Base-by-base conservation (phyloP, 2,329 filamentous ascomycete genomes). In the Trichophyton rubrum region DNA sequence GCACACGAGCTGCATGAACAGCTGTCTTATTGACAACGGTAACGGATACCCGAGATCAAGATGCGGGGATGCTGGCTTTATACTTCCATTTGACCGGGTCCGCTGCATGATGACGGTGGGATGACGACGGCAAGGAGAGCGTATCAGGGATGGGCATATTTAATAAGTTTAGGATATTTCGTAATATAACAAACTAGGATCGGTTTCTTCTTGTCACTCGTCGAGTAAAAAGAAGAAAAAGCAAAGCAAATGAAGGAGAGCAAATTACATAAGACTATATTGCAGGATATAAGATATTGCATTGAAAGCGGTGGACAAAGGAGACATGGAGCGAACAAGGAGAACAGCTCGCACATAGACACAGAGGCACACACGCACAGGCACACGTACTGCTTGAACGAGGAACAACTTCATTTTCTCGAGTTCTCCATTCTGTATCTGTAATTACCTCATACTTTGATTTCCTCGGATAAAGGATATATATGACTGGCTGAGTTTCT, bases 261-360 rank as follows among this genome's bases (percentile, higher is more conserved):
- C 27, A 55, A 38, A 35, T 55, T 55, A 55, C 49, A 55, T 55
- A 55, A 55, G 13, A n/a, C 15, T 55, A 55, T 55, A 55, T 55
- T 35, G 49, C 45, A 27, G 22, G 49, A 27, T 53, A 53, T 13
- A 15, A n/a, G 5, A 53, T 33, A 53, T 8, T 30, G 49, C 13
- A 53, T 49, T 27, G 27, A 38, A 38, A 15, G 45, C 8, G 40
- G n/a, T 43, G 40, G 45, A 49, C 45, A 49, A 49, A 49, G 17
- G 27, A 35, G 49, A 55, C 15, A 55, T 20, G 27, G 49, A 35
- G 49, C 30, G 6, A 53, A 55, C 49, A 49, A 49, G 24, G 20
- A 22, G 24, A 49, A 6, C 5, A 7, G 27, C 27, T 30, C 27
- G 27, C 27, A 30, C 27, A 30, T 1, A 30, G 27, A 30, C 27